These are phyloP conservation scores for Phytophthora syringae DNA, from an alignment of 352 stramenopile species.

Conservation along the genomic window DNA sequence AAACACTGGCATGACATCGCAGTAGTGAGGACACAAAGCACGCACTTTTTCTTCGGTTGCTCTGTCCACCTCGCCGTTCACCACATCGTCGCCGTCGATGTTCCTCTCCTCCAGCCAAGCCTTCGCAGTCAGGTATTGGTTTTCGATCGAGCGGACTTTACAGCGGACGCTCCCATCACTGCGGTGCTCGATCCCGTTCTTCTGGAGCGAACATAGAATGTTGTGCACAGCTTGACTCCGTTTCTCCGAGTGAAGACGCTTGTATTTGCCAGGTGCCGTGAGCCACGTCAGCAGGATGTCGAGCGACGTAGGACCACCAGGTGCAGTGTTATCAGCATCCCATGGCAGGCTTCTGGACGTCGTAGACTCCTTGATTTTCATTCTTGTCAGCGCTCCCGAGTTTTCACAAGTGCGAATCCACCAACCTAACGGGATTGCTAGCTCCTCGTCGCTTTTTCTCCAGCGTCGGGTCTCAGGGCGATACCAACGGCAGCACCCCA, in stretches of 20 bases:
- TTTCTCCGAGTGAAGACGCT: conserved; percentile 22
- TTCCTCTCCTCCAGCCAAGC: conserved; percentile 17
- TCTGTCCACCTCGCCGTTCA: not conserved
- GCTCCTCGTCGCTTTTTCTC: conserved; percentile 12
- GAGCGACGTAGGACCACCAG: conserved; percentile 23
- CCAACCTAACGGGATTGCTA: not conserved
- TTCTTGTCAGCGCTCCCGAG: not conserved
- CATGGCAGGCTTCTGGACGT: conserved; percentile 8
- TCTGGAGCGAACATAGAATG: conserved; percentile 15
- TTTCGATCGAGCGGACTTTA: conserved; percentile 19
- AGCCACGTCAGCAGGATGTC: conserved; percentile 48
- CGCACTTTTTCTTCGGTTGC: conserved; percentile 25
- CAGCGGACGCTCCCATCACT: conserved; percentile 17
- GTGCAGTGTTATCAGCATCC: conserved; percentile 20
- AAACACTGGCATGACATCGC: conserved; percentile 22
- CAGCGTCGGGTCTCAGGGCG: conserved; percentile 13
- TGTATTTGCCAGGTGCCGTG: conserved; percentile 34
- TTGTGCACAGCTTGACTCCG: conserved; percentile 5
- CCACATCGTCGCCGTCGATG: conserved; percentile 7
- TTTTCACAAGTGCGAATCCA: not conserved
- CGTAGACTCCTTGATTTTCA: not conserved
- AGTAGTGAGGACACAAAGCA: conserved; percentile 33
- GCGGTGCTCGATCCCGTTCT: conserved; percentile 18
- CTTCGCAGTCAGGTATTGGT: conserved; percentile 24
- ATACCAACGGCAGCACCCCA: not conserved